Evolutionary conservation across 495 filamentous ascomycete species (phyloP), one percentile per base, ranked within the genome.

Genomic region (Evansstolkia leycettana): DNA sequence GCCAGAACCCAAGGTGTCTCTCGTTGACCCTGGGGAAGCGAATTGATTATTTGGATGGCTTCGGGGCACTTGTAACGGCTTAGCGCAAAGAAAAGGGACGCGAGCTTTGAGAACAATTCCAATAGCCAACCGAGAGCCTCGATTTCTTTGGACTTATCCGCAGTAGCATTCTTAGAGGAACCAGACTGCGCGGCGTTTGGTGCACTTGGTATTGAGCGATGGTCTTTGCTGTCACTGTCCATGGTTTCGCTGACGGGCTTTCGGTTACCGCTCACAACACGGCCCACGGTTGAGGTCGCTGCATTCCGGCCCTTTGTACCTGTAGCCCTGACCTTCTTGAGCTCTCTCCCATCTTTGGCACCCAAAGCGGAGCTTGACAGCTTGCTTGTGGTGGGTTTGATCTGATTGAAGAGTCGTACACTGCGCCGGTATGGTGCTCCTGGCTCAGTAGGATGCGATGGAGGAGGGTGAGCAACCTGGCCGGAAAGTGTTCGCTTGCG

Each of bases 1-100:
- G 88, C 73, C 32, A 94, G 67, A 24, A 94, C 84, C 84, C 85
- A 94, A n/a, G 89, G 85, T 0, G 92, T 94, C 39, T 96, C 89
- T 37, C 83, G 76, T 50, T 96, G 90, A 17, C 67, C 57, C 25
- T 72, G 62, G 3, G 82, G 72, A 12, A 98, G 62, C 2, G 73
- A 68, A 31, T 64, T 70, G 51, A 88, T 85, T 2, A 71, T 62
- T 37, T 76, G 68, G 27, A 94, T 62, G 15, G 90, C 81, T 30
- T 89, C 77, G 19, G 73, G 58, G 44, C 80, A 87, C 41, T 75
- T 77, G 48, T 86, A 96, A 31, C 82, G 78, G 26, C 74, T 76
- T 26, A 90, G 62, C 13, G 75, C 69, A 42, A 75, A 78, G 52
- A 87, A 89, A 2, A 80, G 90, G 17, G 65, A 74, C 17, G 84